phyloP scores from a whole-genome alignment of 2,329 filamentous ascomycete species.

The Pseudogymnoascus sp. region DNA sequence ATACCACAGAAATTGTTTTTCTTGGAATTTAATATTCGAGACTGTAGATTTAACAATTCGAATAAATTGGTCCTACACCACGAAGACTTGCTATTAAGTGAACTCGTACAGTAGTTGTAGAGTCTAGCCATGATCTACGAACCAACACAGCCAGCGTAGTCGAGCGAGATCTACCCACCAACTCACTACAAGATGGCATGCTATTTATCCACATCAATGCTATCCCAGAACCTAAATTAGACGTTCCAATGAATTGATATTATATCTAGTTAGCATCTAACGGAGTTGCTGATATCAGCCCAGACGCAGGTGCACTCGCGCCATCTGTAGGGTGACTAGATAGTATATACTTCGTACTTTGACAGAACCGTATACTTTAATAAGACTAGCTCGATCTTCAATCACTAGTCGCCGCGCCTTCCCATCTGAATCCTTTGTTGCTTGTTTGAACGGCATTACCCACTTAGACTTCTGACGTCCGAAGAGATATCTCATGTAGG shows the following conservation, averaged over 20 bases:
- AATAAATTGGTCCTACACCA: not conserved
- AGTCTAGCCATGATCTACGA: not conserved
- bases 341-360: not conserved
- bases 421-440: not conserved
- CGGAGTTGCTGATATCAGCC: not conserved
- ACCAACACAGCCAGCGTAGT: not conserved
- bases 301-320: not conserved
- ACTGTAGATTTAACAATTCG: constrained; percentile 3
- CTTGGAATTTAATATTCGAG: constrained; percentile 1
- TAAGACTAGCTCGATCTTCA: not conserved
- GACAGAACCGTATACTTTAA: not conserved
- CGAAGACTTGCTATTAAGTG: not conserved
- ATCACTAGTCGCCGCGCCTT: not conserved
- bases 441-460: not conserved
- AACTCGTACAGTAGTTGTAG: not conserved
- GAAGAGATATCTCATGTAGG: not conserved
- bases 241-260: not conserved
- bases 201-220: not conserved
- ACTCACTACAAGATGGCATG: not conserved
- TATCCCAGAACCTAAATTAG: not conserved
- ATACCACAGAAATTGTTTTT: constrained; percentile 4
- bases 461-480: not conserved
- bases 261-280: not conserved
- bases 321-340: not conserved
- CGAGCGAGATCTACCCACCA: not conserved